phyloP scores from a whole-genome alignment of 768 basidiomycete species.

The Mycena sanguinolenta region DNA sequence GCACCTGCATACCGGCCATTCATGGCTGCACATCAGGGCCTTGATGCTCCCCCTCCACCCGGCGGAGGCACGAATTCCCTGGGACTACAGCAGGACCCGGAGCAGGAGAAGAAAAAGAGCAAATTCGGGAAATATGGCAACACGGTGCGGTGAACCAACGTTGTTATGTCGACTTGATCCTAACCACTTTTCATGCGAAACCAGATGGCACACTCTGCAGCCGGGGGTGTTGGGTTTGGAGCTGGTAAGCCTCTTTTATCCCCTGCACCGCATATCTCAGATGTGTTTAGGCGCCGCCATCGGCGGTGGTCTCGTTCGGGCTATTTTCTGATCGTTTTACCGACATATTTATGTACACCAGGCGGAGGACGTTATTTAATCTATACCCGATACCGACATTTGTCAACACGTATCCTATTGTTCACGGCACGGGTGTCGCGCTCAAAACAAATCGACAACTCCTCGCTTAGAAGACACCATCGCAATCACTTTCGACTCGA shows the following conservation, averaged over 20 bases:
- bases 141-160: constrained; percentile 58
- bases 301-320: constrained; percentile 62
- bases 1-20: constrained; percentile 57
- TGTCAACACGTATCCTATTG: constrained; percentile 22
- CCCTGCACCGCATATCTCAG: constrained; percentile 14
- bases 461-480: constrained; percentile 50
- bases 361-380: constrained; percentile 27
- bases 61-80: constrained; percentile 53
- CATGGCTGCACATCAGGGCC: constrained; percentile 58
- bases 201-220: constrained; percentile 71
- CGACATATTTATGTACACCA: neutral
- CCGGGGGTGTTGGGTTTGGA: constrained; percentile 66
- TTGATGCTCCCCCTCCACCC: constrained; percentile 53
- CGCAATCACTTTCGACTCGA: constrained; percentile 56
- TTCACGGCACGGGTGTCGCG: neutral
- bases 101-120: constrained; percentile 66
- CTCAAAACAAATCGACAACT: constrained; percentile 41
- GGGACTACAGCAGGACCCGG: constrained; percentile 59
- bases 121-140: constrained; percentile 70
- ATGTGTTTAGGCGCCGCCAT: constrained; percentile 57
- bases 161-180: neutral
- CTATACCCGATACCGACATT: constrained; percentile 16
- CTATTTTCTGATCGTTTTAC: constrained; percentile 51
- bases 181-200: neutral
- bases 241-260: constrained; percentile 39